Evolutionary conservation across 176 grass and related monocot genomes (phyloP).

Genomic region (Oryza meridionalis): DNA sequence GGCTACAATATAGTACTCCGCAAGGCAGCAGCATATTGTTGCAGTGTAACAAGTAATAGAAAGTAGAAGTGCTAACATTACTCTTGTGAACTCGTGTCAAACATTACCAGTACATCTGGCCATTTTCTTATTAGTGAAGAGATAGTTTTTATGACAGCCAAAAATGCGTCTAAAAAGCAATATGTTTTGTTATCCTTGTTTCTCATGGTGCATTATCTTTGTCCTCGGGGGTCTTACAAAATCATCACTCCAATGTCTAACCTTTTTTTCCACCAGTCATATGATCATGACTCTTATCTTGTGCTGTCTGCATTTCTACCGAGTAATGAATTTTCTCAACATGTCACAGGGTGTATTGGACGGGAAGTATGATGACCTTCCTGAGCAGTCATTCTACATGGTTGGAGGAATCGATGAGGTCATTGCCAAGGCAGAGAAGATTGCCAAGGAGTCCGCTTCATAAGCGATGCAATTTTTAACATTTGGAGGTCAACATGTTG

Average conservation of each 20-base stretch:
- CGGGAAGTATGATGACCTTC: constrained; percentile 86
- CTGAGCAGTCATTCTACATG: constrained; percentile 95
- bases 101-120: not conserved
- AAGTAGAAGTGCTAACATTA: not conserved
- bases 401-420: constrained; percentile 96
- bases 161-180: not conserved
- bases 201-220: not conserved
- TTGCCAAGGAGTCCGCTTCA: constrained; percentile 78
- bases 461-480: constrained; percentile 44
- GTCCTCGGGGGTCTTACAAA: not conserved
- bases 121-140: not conserved
- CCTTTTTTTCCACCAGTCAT: not conserved
- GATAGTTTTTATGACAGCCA: not conserved
- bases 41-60: not conserved
- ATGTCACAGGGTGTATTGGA: constrained; percentile 76
- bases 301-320: not conserved
- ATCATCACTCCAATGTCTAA: not conserved
- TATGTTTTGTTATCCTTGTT: not conserved
- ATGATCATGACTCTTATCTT: not conserved
- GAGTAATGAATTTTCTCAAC: constrained; percentile 8
- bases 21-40: not conserved
- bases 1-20: not conserved
- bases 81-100: not conserved
- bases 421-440: constrained; percentile 92
- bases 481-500: constrained; percentile 42